Percentiles rank a stretch among this genome's conserved stretches.
Conservation (phyloP, 2,329 filamentous ascomycete genomes). For the Fusarium poae region DNA sequence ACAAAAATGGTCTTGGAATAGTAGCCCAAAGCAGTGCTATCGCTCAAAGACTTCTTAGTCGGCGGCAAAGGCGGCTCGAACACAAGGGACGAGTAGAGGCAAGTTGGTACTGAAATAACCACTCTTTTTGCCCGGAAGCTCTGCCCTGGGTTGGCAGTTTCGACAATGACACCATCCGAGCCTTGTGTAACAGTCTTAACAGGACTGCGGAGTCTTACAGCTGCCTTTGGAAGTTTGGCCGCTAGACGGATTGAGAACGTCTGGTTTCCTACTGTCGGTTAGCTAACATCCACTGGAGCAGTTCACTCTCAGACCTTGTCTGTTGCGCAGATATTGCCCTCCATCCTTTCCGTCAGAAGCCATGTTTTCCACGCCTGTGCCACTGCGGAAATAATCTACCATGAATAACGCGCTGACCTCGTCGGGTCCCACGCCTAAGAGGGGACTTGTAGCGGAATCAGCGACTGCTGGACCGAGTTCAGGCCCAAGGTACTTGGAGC, state of each 20-base stretch:
- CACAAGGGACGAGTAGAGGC: slow-evolving; percentile 40
- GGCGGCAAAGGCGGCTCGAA: slow-evolving; percentile 50
- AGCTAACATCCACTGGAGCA: neutral
- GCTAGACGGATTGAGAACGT: slow-evolving; percentile 32
- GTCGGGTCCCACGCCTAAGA: slow-evolving; percentile 40
- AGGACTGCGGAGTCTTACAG: slow-evolving; percentile 33
- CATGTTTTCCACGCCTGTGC: slow-evolving; percentile 38
- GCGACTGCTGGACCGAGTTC: slow-evolving; percentile 20
- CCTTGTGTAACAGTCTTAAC: slow-evolving; percentile 37
- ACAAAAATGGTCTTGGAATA: slow-evolving; percentile 57
- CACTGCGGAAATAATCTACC: slow-evolving; percentile 40
- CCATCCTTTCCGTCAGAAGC: slow-evolving; percentile 39
- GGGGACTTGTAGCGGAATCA: slow-evolving; percentile 9
- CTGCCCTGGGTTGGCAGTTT: slow-evolving; percentile 22
- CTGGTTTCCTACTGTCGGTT: slow-evolving; percentile 28
- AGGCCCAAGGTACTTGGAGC: slow-evolving; percentile 11
- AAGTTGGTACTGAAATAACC: slow-evolving; percentile 47
- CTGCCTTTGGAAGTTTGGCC: slow-evolving; percentile 23
- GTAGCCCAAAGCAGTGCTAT: slow-evolving; percentile 51
- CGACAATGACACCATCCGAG: slow-evolving; percentile 24
- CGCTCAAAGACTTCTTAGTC: slow-evolving; percentile 46
- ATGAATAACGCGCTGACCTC: slow-evolving; percentile 41
- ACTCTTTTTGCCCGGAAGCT: slow-evolving; percentile 42
- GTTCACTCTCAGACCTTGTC: slow-evolving; percentile 29
- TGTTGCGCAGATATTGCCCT: slow-evolving; percentile 45